phyloP scores from a whole-genome alignment of 2,329 filamentous ascomycete genomes.

The Dothideomycetes sp. region DNA sequence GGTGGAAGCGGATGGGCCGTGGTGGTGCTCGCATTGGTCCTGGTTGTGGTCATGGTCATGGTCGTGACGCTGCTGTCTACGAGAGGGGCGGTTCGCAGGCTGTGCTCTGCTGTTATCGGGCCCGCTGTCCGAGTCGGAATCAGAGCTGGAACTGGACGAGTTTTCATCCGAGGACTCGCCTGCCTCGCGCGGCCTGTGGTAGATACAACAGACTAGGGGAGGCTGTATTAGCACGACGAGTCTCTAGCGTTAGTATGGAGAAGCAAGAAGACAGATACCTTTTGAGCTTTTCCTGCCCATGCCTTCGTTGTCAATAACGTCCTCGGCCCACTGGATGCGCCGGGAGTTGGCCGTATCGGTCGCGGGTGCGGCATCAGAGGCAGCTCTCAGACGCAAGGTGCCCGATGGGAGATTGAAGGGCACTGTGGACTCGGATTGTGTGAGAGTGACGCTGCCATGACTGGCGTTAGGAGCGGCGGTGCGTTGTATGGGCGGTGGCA shows the following conservation, averaged over 20 bases:
- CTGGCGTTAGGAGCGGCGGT: conserved; percentile 16
- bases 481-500: conserved; percentile 6
- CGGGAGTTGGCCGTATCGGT: conserved; percentile 27
- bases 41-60: conserved; percentile 10
- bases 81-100: conserved; percentile 15
- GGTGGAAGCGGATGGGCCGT: conserved; percentile 25
- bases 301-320: conserved; percentile 90
- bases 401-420: conserved; percentile 13
- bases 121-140: conserved; percentile 43
- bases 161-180: conserved; percentile 68
- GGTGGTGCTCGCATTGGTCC: conserved; percentile 20
- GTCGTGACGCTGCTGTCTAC: conserved; percentile 18
- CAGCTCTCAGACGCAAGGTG: conserved; percentile 29
- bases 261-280: conserved; percentile 43
- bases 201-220: conserved; percentile 87
- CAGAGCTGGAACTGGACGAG: conserved; percentile 44
- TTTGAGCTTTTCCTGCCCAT: conserved; percentile 91
- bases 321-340: conserved; percentile 82
- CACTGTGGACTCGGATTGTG: conserved; percentile 13
- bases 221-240: neutral
- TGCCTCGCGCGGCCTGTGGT: conserved; percentile 71
- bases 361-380: conserved; percentile 22
- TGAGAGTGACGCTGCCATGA: conserved; percentile 21
- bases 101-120: conserved; percentile 38
- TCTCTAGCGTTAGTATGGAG: neutral